Base-by-base conservation (phyloP, 352 stramenopile species). In the Pythium brassicae region DNA sequence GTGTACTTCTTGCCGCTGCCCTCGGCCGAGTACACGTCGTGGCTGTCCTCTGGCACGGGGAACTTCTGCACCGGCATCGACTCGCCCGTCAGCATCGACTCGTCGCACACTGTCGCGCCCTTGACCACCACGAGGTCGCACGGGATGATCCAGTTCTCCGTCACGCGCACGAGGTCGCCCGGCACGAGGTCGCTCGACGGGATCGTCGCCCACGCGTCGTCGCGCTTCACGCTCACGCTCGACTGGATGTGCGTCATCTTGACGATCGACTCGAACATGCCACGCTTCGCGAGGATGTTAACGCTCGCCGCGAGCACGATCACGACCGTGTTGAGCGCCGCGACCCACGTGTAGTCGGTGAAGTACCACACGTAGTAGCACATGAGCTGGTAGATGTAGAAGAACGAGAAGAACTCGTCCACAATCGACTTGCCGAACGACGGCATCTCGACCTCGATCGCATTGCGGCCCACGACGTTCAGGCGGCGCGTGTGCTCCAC, bases 41-140 rank as follows among this genome's bases (percentile, higher is more conserved):
- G 63, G 57, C 69, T 85, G 50, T 78, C 67, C 32, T 68, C 65
- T 0, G 78, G 76, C 19, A 86, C 48, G 10, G 78, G 76, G 61
- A 86, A 84, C 61, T 97, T 97, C 48, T 85, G 78, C 44, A 97
- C 85, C 1, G 89, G 88, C 68, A 94, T 95, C 15, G 87, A 89
- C 57, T 92, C 83, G 34, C 83, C 83, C 12, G 80, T 92, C 6
- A 92, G 62, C 70, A 83, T 82, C 1, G 78, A 86, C 59, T 92
- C 83, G 54, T 92, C 77, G 29, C 79, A 88, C 17, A 92, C 74
- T 4, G 74, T 81, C 0, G 69, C 69, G 37, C 83, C 83, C 58
- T 85, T 85, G 35, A 89, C 63, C 37, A 92, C 69, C 26, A 87
- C 68, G 47, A 92, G 53, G 32, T 92, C 83, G 29, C 80, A 91